Conservation (phyloP, 306 rosid species). For the Casuarina glauca region DNA sequence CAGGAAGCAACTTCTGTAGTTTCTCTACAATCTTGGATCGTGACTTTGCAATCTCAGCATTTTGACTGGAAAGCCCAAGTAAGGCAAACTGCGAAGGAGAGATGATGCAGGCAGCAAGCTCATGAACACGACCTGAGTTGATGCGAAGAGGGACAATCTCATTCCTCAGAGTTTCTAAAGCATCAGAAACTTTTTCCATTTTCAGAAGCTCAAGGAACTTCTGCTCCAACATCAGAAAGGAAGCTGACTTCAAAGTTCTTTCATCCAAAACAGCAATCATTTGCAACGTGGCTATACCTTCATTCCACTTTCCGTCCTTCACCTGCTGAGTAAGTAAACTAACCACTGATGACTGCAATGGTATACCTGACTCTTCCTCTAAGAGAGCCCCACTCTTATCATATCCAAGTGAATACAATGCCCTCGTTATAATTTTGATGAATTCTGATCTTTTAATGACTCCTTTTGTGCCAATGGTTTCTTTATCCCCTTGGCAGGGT, state of each 20-base stretch:
- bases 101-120: conserved; percentile 19
- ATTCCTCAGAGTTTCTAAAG: conserved; percentile 29
- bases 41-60: conserved; percentile 17
- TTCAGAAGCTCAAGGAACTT: conserved; percentile 29
- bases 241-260: conserved; percentile 11
- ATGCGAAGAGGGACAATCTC: conserved; percentile 25
- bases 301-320: conserved; percentile 29
- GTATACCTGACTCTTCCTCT: conserved; percentile 34
- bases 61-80: conserved; percentile 13
- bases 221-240: conserved; percentile 25
- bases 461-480: conserved; percentile 13
- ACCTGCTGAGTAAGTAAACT: conserved; percentile 24
- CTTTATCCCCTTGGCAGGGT: conserved; percentile 19
- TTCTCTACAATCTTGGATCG: conserved; percentile 22
- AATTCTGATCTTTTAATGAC: conserved; percentile 26
- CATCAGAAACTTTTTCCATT: conserved; percentile 16
- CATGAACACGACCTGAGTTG: conserved; percentile 13
- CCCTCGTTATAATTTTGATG: conserved; percentile 26
- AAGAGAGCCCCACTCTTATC: conserved; percentile 27
- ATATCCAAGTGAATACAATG: conserved; percentile 30
- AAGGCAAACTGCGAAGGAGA: conserved; percentile 3
- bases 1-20: conserved; percentile 27
- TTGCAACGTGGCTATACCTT: conserved; percentile 16
- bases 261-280: conserved; percentile 15
- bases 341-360: conserved; percentile 12